These are phyloP conservation scores for Aspergillus carbonarius DNA, from an alignment of 2,329 filamentous ascomycete genomes.

Conservation along the genomic window DNA sequence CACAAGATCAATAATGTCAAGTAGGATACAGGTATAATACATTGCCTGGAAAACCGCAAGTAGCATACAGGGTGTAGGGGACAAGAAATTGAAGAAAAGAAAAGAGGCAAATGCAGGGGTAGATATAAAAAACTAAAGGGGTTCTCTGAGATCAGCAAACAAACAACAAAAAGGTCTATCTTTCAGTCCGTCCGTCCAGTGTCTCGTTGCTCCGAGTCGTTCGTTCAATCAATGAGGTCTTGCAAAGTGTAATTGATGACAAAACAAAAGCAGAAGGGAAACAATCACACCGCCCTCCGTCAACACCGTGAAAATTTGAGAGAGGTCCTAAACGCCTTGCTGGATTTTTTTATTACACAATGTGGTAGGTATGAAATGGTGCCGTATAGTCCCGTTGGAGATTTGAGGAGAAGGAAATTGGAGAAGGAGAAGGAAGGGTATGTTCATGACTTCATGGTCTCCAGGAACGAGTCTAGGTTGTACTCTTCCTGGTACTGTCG, in stretches of 20 bases:
- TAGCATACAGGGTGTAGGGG: not conserved
- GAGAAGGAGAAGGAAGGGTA: not conserved
- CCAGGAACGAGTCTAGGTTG: constrained; percentile 90
- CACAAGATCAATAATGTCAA: not conserved
- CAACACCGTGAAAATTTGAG: not conserved
- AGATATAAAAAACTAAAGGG: not conserved
- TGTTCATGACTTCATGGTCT: constrained; percentile 71
- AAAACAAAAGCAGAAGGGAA: not conserved
- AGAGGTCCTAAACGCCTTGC: not conserved
- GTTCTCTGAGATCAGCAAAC: not conserved
- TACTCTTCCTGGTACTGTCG: constrained; percentile 98
- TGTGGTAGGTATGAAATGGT: not conserved
- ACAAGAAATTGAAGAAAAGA: not conserved
- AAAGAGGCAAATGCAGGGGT: not conserved
- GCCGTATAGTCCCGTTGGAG: not conserved
- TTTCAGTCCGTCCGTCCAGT: not conserved
- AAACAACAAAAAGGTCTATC: not conserved
- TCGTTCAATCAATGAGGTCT: constrained; percentile 12
- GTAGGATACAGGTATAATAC: constrained; percentile 1
- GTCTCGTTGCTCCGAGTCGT: constrained; percentile 9
- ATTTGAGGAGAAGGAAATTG: not conserved
- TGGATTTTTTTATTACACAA: not conserved
- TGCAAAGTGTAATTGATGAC: not conserved
- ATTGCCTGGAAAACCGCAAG: not conserved
- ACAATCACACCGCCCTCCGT: not conserved